phyloP scores from a whole-genome alignment of 805 yeast species.

The Nakazawaea wyomingensis region DNA sequence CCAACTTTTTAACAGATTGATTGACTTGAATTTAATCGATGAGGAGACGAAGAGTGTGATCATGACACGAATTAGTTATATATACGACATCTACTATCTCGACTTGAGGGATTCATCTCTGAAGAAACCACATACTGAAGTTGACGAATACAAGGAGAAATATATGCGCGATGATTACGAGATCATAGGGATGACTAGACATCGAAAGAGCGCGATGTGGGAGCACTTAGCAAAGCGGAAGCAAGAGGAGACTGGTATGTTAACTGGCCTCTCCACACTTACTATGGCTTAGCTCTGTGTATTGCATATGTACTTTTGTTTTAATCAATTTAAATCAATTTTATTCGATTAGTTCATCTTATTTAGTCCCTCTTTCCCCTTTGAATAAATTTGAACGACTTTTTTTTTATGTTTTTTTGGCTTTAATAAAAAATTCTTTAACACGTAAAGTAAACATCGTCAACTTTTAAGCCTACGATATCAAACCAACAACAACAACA shows the following conservation, averaged over 20 bases:
- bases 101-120: background rate
- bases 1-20: slow-evolving; percentile 37
- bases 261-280: no score
- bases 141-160: slow-evolving; percentile 26
- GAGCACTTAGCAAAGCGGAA: slow-evolving; percentile 66
- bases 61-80: slow-evolving; percentile 33
- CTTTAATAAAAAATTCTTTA: no score
- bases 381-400: background rate
- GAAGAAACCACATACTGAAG: slow-evolving; percentile 21
- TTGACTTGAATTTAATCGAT: slow-evolving; percentile 41
- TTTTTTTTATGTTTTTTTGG: no score
- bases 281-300: background rate
- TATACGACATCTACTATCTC: slow-evolving; percentile 18
- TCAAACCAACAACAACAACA: background rate
- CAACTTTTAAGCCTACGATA: no score
- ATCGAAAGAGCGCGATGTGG: slow-evolving; percentile 77
- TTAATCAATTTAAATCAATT: no score
- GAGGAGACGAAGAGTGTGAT: slow-evolving; percentile 34
- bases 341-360: background rate
- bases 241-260: slow-evolving; percentile 38
- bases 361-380: background rate
- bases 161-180: slow-evolving; percentile 30
- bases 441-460: slow-evolving; percentile 1
- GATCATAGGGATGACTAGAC: slow-evolving; percentile 51
- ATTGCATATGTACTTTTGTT: background rate